A percentile compares a stretch with the other conserved stretches of the same genome.
These are phyloP conservation scores for Aspergillus persii DNA, from an alignment of 2,329 filamentous ascomycete genomes.

Conservation along the genomic window DNA sequence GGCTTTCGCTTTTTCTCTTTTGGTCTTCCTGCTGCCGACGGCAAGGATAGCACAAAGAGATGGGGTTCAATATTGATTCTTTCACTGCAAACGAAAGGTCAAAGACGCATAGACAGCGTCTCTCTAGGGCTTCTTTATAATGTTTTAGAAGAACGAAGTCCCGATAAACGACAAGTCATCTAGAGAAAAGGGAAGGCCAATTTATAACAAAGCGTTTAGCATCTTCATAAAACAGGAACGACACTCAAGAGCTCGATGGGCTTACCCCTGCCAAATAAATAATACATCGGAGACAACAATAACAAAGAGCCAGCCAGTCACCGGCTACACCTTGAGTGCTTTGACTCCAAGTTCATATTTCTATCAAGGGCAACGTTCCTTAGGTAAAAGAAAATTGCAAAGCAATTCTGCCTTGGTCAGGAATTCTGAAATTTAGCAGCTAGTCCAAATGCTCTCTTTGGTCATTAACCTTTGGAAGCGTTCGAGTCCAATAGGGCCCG, in stretches of 20 bases:
- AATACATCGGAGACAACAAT: neutral
- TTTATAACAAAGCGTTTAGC: neutral
- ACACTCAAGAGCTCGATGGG: neutral
- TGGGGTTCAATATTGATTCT: neutral
- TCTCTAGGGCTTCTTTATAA: neutral
- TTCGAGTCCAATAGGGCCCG: neutral
- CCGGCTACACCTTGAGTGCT: neutral
- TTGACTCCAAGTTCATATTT: neutral
- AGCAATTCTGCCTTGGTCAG: neutral
- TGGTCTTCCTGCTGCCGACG: neutral
- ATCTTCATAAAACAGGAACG: neutral
- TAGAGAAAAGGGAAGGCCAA: neutral
- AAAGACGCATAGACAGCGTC: neutral
- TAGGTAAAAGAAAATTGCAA: neutral
- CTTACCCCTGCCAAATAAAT: neutral
- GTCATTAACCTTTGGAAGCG: neutral
- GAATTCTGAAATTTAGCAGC: neutral
- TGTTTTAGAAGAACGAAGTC: neutral
- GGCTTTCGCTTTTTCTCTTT: neutral
- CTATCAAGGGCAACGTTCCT: neutral
- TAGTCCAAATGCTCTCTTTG: neutral
- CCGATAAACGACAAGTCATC: neutral
- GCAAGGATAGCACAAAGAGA: neutral
- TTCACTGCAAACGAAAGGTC: neutral
- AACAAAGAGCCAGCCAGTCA: neutral